phyloP scores from a whole-genome alignment of 2,329 filamentous ascomycete species.

The Grosmannia penicillata region DNA sequence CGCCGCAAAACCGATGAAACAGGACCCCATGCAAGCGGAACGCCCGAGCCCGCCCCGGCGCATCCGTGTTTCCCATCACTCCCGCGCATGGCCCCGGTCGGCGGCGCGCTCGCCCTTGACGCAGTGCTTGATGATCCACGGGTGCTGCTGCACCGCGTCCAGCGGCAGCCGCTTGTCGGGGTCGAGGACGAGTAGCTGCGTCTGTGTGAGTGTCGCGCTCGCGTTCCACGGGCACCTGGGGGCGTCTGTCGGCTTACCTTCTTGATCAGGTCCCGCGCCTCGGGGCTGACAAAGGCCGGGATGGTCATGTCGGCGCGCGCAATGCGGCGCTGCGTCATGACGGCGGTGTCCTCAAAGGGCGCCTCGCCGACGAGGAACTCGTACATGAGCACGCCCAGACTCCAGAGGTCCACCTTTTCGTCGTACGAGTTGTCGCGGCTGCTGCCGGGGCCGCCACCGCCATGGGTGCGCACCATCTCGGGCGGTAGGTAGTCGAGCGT shows the following conservation, averaged over 20 bases:
- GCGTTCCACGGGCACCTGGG: neutral
- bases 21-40: slow-evolving; percentile 2
- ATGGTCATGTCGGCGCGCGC: slow-evolving; percentile 82
- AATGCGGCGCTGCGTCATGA: slow-evolving; percentile 90
- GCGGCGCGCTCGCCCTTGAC: slow-evolving; percentile 43
- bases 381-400: slow-evolving; percentile 84
- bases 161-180: slow-evolving; percentile 86
- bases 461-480: slow-evolving; percentile 73
- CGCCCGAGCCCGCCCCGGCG: neutral
- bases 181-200: slow-evolving; percentile 78
- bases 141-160: slow-evolving; percentile 76
- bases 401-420: slow-evolving; percentile 96
- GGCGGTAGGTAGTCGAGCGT: slow-evolving; percentile 95
- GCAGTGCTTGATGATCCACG: slow-evolving; percentile 96
- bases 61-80: neutral
- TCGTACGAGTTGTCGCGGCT: slow-evolving; percentile 65
- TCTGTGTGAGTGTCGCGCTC: slow-evolving; percentile 8
- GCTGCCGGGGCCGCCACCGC: slow-evolving; percentile 28
- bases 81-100: slow-evolving; percentile 31
- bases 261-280: slow-evolving; percentile 87
- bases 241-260: slow-evolving; percentile 39
- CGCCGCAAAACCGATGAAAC: too few species aligned
- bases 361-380: slow-evolving; percentile 94
- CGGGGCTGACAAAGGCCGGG: slow-evolving; percentile 75
- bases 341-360: slow-evolving; percentile 87